These are phyloP conservation scores for Aureobasidium namibiae DNA, from an alignment of 2,329 filamentous ascomycete genomes.

Conservation along the genomic window DNA sequence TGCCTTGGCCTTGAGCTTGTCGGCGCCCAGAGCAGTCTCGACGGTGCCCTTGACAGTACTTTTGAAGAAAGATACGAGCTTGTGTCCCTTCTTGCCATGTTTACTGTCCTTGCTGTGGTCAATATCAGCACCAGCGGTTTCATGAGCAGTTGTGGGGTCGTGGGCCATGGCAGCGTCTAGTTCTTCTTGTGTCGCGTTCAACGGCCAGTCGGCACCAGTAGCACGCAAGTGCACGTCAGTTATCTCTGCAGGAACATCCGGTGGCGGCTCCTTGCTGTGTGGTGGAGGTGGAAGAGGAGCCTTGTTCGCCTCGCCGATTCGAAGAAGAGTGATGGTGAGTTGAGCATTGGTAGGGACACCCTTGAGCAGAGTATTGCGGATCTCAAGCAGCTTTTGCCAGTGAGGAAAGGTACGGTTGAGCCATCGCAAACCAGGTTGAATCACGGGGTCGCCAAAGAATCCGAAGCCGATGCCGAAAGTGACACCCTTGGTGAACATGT, in stretches of 20 bases:
- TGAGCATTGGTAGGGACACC: constrained; percentile 83
- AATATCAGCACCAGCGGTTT: constrained; percentile 45
- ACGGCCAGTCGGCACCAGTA: constrained; percentile 44
- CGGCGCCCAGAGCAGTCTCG: constrained; percentile 62
- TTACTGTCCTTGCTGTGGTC: constrained; percentile 41
- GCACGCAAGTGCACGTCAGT: constrained; percentile 43
- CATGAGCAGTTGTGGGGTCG: constrained; percentile 38
- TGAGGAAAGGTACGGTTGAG: constrained; percentile 56
- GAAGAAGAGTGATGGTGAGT: constrained; percentile 69
- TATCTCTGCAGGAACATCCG: constrained; percentile 43
- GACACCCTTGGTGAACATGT: constrained; percentile 52
- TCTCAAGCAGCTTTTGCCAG: constrained; percentile 67
- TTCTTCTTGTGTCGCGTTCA: constrained; percentile 58
- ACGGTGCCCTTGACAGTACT: constrained; percentile 62
- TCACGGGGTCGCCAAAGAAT: constrained; percentile 74
- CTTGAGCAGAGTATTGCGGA: constrained; percentile 68
- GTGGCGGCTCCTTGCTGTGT: constrained; percentile 34
- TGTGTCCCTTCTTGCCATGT: constrained; percentile 40
- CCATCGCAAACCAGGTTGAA: constrained; percentile 50
- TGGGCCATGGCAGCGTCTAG: constrained; percentile 51
- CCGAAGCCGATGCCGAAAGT: constrained; percentile 62
- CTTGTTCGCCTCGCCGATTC: constrained; percentile 73
- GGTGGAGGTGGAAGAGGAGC: constrained; percentile 62
- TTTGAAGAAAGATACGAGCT: constrained; percentile 59
- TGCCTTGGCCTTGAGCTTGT: constrained; percentile 60